phyloP scores from a whole-genome alignment of 352 stramenopile species.

The Phytophthora hibernalis region DNA sequence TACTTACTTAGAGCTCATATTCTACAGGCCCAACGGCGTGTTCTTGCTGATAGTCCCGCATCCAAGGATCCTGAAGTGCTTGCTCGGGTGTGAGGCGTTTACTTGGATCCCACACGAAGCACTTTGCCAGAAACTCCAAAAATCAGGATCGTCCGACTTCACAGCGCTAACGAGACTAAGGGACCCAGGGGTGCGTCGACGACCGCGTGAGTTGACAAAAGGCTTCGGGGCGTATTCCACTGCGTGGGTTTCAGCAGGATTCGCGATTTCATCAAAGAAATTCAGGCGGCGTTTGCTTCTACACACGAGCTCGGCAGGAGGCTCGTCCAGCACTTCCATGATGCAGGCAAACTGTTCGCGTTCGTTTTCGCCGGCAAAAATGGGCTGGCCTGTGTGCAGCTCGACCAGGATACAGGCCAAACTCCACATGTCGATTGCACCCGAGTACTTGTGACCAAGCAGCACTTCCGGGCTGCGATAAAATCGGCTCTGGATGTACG shows the following conservation, averaged over 20 bases:
- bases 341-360: constrained; percentile 88
- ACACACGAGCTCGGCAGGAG: constrained; percentile 50
- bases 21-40: constrained; percentile 22
- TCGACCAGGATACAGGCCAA: constrained; percentile 89
- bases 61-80: constrained; percentile 70
- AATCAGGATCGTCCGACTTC: constrained; percentile 63
- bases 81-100: constrained; percentile 65
- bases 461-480: constrained; percentile 98
- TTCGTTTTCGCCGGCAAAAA: constrained; percentile 90
- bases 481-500: constrained; percentile 98
- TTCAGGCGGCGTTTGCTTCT: constrained; percentile 64
- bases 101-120: constrained; percentile 70
- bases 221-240: constrained; percentile 48
- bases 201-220: constrained; percentile 71
- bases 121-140: constrained; percentile 66
- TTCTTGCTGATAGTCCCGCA: constrained; percentile 29
- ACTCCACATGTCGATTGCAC: constrained; percentile 92
- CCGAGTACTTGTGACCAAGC: constrained; percentile 88
- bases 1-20: constrained; percentile 32
- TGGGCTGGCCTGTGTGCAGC: constrained; percentile 76
- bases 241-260: constrained; percentile 12
- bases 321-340: constrained; percentile 77
- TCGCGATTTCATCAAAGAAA: constrained; percentile 67
- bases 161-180: constrained; percentile 46
- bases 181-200: constrained; percentile 48